Percentiles rank a stretch among this genome's conserved stretches.
Evolutionary conservation across 345 rosid species (phyloP).

Genomic region (Cardamine occulta): DNA sequence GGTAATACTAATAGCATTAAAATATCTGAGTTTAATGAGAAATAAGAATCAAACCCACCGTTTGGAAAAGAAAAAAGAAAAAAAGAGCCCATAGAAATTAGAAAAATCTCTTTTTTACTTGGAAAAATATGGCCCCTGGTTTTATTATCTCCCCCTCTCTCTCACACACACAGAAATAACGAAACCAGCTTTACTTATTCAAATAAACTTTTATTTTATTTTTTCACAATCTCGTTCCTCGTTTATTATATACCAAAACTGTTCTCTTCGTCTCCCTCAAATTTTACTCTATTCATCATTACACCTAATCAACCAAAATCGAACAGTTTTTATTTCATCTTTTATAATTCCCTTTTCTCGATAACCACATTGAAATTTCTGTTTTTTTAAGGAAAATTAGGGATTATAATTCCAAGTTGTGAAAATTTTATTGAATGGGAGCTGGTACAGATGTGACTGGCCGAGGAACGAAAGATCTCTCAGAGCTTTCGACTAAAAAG

Average conservation of each 20-base stretch:
- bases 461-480: constrained; percentile 30
- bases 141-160: neutral
- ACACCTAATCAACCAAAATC: neutral
- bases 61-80: neutral
- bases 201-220: neutral
- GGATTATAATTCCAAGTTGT: neutral
- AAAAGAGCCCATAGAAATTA: neutral
- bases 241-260: neutral
- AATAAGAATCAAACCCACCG: constrained; percentile 9
- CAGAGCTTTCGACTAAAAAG: constrained; percentile 21
- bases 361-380: neutral
- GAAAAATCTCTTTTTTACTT: neutral
- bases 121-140: constrained; percentile 3
- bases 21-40: neutral
- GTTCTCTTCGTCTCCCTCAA: neutral
- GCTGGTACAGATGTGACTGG: constrained; percentile 17
- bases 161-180: neutral
- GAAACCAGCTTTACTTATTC: neutral
- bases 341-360: neutral
- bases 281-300: neutral
- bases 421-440: constrained; percentile 15
- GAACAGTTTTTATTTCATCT: neutral
- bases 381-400: neutral
- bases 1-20: neutral
- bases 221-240: neutral